These are phyloP conservation scores for Murraya koenigii DNA, from an alignment of 345 rosid genomes.

Conservation along the genomic window DNA sequence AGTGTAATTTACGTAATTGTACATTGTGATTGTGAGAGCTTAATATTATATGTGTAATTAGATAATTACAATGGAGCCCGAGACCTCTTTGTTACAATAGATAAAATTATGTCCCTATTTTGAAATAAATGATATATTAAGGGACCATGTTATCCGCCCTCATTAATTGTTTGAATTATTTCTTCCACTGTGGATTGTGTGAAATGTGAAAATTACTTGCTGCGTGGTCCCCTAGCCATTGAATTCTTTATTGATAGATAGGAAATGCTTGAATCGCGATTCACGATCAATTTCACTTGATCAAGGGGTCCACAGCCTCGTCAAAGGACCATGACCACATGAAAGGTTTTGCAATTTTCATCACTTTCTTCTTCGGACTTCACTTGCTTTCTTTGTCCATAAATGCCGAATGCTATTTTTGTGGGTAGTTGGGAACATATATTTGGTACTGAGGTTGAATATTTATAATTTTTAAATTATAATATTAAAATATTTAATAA, in stretches of 20 bases:
- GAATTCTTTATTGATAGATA: neutral
- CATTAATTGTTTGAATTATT: neutral
- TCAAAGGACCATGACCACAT: conserved; percentile 17
- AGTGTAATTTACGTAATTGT: too few relatives aligned
- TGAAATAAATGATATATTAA: neutral
- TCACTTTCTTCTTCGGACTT: neutral
- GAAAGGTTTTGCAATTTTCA: neutral
- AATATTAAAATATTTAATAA: too few relatives aligned
- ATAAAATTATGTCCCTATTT: neutral
- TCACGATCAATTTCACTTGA: conserved; percentile 1
- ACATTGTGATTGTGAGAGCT: neutral
- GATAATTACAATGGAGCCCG: neutral
- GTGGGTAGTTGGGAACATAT: too few relatives aligned
- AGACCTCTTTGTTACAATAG: neutral
- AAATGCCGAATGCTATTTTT: neutral
- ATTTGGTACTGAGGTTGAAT: too few relatives aligned
- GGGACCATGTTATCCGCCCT: neutral
- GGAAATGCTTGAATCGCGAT: neutral
- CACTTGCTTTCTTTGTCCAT: neutral
- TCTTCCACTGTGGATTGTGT: neutral
- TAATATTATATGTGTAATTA: neutral
- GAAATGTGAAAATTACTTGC: neutral
- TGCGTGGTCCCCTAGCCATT: neutral
- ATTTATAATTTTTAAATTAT: rapidly evolving
- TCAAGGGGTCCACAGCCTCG: neutral